Conservation (phyloP, 257 asterid genomes). For the Lithospermum erythrorhizon region DNA sequence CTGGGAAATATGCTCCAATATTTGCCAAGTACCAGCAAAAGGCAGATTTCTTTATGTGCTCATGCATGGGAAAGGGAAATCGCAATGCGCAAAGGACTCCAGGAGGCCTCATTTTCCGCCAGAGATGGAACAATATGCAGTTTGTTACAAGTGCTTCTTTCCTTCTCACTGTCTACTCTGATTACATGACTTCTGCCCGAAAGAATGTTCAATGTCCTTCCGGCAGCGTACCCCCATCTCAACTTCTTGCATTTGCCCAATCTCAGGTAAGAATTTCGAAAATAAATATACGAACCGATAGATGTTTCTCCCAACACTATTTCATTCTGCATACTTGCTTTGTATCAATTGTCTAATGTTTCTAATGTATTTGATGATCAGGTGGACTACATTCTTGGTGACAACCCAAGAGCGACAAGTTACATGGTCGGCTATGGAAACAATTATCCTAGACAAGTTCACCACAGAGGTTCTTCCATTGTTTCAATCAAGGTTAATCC, state of each 20-base stretch:
- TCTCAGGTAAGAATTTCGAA: slow-evolving; percentile 48
- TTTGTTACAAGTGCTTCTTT: slow-evolving; percentile 89
- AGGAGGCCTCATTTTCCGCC: slow-evolving; percentile 80
- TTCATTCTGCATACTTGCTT: no score
- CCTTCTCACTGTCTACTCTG: slow-evolving; percentile 78
- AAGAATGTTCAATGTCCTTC: slow-evolving; percentile 54
- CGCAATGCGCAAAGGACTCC: slow-evolving; percentile 82
- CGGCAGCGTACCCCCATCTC: slow-evolving; percentile 49
- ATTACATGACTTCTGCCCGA: slow-evolving; percentile 72
- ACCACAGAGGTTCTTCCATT: slow-evolving; percentile 93
- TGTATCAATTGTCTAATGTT: neutral
- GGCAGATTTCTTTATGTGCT: slow-evolving; percentile 89
- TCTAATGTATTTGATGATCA: slow-evolving; percentile 5
- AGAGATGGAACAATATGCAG: slow-evolving; percentile 97
- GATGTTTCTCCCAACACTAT: neutral
- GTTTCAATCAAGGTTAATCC: slow-evolving; percentile 67
- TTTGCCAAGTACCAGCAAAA: slow-evolving; percentile 60
- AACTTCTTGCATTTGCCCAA: slow-evolving; percentile 71
- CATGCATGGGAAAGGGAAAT: slow-evolving; percentile 75
- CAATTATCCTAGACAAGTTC: slow-evolving; percentile 83
- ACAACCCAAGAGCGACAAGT: slow-evolving; percentile 96
- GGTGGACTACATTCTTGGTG: slow-evolving; percentile 97
- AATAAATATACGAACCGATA: neutral
- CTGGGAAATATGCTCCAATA: slow-evolving; percentile 38
- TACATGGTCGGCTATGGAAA: slow-evolving; percentile 97